A percentile compares a stretch with the other conserved stretches of the same genome.
These are phyloP conservation scores for Cymbopogon citratus DNA, from an alignment of 176 grass and related monocot species.

Conservation along the genomic window DNA sequence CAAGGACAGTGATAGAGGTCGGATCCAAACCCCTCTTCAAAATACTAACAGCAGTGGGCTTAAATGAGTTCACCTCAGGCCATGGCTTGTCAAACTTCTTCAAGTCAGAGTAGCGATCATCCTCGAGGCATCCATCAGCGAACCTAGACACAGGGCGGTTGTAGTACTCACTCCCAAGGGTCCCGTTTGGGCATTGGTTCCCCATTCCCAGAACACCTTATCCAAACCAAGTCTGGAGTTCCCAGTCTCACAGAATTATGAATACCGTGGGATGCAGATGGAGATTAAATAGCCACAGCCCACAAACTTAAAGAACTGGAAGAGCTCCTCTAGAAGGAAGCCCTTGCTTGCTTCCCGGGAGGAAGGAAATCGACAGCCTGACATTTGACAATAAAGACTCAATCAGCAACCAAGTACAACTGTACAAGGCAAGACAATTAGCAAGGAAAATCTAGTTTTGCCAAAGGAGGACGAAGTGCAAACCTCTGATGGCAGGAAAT, in stretches of 20 bases:
- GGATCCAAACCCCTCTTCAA: constrained; percentile 44
- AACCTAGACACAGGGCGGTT: constrained; percentile 24
- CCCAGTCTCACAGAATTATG: constrained; percentile 32
- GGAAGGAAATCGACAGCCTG: constrained; percentile 22
- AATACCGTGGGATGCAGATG: not conserved
- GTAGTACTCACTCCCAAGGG: constrained; percentile 50
- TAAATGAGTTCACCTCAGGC: constrained; percentile 39
- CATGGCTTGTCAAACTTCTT: constrained; percentile 42
- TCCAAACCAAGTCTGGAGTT: not conserved
- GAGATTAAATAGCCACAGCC: constrained; percentile 1
- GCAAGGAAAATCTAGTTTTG: not conserved
- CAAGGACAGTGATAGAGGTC: constrained; percentile 49
- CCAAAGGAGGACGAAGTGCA: constrained; percentile 20
- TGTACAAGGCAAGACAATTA: constrained; percentile 20
- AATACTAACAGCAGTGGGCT: constrained; percentile 39
- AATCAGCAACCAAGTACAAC: constrained; percentile 19
- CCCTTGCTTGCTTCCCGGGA: not conserved
- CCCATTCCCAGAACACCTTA: constrained; percentile 37
- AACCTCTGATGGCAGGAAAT: constrained; percentile 40
- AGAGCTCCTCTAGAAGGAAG: constrained; percentile 2
- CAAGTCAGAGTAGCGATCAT: constrained; percentile 31
- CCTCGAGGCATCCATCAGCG: constrained; percentile 24
- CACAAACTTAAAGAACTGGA: not conserved
- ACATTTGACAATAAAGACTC: constrained; percentile 29
- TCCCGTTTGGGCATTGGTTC: constrained; percentile 52